Conservation (phyloP, 2,329 filamentous ascomycete species). For the Sphaerostilbella broomeana region DNA sequence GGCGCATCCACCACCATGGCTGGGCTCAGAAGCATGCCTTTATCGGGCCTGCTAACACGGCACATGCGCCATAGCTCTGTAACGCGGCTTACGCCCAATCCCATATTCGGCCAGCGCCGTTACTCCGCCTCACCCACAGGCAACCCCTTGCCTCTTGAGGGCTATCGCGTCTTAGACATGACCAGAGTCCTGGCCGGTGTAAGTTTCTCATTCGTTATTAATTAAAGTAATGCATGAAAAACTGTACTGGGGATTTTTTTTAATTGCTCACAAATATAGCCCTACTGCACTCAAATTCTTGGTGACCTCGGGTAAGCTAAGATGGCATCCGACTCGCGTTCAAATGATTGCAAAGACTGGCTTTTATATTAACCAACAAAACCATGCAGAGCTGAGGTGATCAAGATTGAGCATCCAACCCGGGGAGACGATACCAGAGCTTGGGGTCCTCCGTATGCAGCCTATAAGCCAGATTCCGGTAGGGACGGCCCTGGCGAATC, state of each 20-base stretch:
- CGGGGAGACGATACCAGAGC: slow-evolving; percentile 90
- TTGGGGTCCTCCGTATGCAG: slow-evolving; percentile 92
- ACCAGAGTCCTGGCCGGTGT: slow-evolving; percentile 92
- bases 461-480: slow-evolving; percentile 57
- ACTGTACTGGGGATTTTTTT: too few relatives aligned
- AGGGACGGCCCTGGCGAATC: slow-evolving; percentile 75
- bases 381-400: slow-evolving; percentile 71
- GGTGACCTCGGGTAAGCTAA: slow-evolving; percentile 77
- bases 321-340: background rate
- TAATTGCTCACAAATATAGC: slow-evolving; percentile 46
- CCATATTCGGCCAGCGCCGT: slow-evolving; percentile 17
- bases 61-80: slow-evolving; percentile 6
- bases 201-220: slow-evolving; percentile 31
- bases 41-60: slow-evolving; percentile 2
- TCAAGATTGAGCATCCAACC: slow-evolving; percentile 92
- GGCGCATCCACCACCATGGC: slow-evolving; percentile 4
- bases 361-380: background rate
- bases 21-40: slow-evolving; percentile 3
- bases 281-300: slow-evolving; percentile 94
- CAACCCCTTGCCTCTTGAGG: slow-evolving; percentile 60
- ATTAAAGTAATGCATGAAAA: too few relatives aligned
- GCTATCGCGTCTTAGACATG: slow-evolving; percentile 90
- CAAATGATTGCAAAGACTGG: background rate
- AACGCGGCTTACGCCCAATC: background rate
- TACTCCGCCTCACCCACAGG: slow-evolving; percentile 23